Evolutionary conservation across 306 rosid genomes (phyloP), one percentile per base, ranked within the genome.

Genomic region (Trichosanthes cucumerina): DNA sequence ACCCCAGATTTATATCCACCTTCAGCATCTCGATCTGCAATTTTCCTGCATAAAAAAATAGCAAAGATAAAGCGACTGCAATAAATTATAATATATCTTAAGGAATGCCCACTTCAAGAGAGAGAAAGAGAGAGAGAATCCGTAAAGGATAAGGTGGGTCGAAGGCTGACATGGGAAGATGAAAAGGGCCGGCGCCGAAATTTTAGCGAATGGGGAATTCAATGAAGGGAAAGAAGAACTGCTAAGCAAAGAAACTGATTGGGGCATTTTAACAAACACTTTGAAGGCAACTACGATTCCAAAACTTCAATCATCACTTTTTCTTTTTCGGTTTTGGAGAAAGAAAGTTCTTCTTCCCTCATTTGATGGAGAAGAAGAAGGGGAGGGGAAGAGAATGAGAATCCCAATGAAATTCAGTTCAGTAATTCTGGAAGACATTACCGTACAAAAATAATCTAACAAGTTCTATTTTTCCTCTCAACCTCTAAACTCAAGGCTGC

Each of bases 101-200:
- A 53, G 43, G 21, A 39, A 39, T 26, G 56, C 72, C 93, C 86
- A 90, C 88, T 74, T 81, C 86, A 75, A 81, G 77, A 28, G 75
- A 41, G 23, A 39, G 74, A 38, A 18, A 66, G 19, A 65, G 28
- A 69, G 33, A 66, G 76, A 50, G 78, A 16, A 49, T 16, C 78
- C 62, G 78, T 49, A 74, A 73, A 31, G 78, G 78, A 74, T 74
- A 74, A 74, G 78, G 78, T 74, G 39, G 26, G 60, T 24, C 39
- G 62, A 74, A 50, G 28, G 31, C 78, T 74, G 78, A 50, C 78
- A 74, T 74, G 58, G 58, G 39, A 1, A 44, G 58, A 9, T 7
- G 23, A 15, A 72, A 49, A 50, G 43, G 46, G 57, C 46, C 50
- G 78, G 78, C 60, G 62, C 78, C 78, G 78, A 74, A 26, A 50